These are phyloP conservation scores for Verticillium nubilum DNA, from an alignment of 2,329 filamentous ascomycete genomes.

Conservation along the genomic window DNA sequence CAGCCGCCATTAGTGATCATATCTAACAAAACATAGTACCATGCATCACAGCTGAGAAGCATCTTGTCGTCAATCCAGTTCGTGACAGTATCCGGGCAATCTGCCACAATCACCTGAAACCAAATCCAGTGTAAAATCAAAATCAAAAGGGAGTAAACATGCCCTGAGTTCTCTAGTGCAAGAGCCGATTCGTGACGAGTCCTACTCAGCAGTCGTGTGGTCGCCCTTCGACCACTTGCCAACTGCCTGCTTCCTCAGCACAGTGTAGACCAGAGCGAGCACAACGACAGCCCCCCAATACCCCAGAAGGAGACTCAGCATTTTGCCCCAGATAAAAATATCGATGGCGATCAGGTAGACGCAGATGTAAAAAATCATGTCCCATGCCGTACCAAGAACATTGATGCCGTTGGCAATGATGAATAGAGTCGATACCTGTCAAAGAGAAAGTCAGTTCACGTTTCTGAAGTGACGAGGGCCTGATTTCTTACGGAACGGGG, in stretches of 20 bases:
- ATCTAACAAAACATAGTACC: no score
- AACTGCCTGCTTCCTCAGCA: not conserved
- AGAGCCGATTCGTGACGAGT: no score
- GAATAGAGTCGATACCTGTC: not conserved
- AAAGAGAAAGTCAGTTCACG: not conserved
- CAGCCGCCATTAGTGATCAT: no score
- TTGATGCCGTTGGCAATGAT: not conserved
- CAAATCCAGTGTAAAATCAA: no score
- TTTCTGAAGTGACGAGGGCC: no score
- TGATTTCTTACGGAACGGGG: not conserved
- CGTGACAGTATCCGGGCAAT: no score
- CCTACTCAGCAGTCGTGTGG: not conserved
- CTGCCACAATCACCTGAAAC: no score
- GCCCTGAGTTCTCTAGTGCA: no score
- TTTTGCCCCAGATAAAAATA: not conserved
- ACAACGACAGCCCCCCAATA: not conserved
- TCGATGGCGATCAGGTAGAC: not conserved
- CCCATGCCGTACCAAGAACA: not conserved
- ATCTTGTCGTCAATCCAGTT: no score
- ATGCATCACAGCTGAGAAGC: no score
- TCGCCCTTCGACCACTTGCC: not conserved
- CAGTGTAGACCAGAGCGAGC: not conserved
- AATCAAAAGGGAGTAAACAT: no score
- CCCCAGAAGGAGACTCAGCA: not conserved
- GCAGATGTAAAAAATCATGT: not conserved